Evolutionary conservation across 23 red algal species (phyloP), one percentile per base, ranked within the genome.

Genomic region (Gracilaria vermiculophylla): DNA sequence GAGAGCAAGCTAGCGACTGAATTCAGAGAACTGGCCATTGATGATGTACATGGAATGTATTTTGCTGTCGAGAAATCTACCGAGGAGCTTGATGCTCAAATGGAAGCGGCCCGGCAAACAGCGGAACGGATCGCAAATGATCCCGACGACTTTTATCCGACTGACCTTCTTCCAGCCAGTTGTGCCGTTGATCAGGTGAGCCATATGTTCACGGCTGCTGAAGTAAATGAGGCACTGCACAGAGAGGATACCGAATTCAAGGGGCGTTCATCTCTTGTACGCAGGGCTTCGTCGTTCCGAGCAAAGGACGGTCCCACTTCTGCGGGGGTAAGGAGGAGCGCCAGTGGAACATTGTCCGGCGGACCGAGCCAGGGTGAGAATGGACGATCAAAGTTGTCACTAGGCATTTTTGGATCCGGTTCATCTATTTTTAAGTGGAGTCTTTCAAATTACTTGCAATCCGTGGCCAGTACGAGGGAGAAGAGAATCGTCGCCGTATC

Each of bases 401-500:
- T 23, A 37, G 81, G 81, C 21, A 73, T 85, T 31, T 73, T 50
- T 85, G 81, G 64, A 28, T 53, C 41, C 31, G 40, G 32, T n/a
- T 3, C 19, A 14, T 50, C 33, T 8, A 62, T 62, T 27, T 28
- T 54, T 21, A 85, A 85, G 44, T 85, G 81, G 81, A 85, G 62
- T 51, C 48, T 85, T 31, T 85, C 81, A 53, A 85, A 85, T 36
- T 85, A 85, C 40, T 28, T 85, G 12, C 81, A 85, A 66, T 85
- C 78, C 9, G 78, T 82, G 35, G 78, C 78, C 27, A 82, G 78
- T 25, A 89, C 85, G 36, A 45, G 72, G n/a, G 70, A 91, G 55
- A 91, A 91, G 51, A 51, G 76, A 66, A 69, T 91, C 25, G 45
- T 91, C 20, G 87, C 87, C 1, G 58, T 91, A 57, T 70, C 76